phyloP scores from a whole-genome alignment of 83 land plant species.

The Picea mariana region DNA sequence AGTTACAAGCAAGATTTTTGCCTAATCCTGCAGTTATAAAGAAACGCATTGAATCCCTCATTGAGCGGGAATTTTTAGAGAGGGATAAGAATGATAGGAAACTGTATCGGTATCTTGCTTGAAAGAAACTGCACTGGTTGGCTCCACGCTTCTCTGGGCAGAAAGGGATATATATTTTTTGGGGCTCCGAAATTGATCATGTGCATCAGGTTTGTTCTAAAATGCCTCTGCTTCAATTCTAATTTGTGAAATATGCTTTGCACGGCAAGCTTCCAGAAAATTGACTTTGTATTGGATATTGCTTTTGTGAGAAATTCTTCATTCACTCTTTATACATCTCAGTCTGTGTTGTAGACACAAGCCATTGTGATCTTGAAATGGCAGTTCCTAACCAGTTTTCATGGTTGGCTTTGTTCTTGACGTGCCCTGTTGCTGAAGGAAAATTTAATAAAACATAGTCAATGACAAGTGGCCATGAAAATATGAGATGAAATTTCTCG shows the following conservation, averaged over 20 bases:
- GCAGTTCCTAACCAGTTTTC: not conserved
- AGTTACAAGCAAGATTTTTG: slow-evolving; percentile 89
- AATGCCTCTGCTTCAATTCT: not conserved
- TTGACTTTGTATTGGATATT: not conserved
- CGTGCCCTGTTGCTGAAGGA: not conserved
- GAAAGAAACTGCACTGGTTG: slow-evolving; percentile 20
- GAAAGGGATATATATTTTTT: not conserved
- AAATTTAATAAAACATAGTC: not conserved
- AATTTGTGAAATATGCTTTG: slow-evolving; percentile 9
- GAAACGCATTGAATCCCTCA: slow-evolving; percentile 93
- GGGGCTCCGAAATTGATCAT: not conserved
- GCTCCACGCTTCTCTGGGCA: not conserved
- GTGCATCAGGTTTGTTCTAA: not conserved
- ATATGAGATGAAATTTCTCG: not conserved
- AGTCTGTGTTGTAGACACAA: not conserved
- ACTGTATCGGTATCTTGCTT: slow-evolving; percentile 94
- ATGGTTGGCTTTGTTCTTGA: not conserved
- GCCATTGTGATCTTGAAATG: not conserved
- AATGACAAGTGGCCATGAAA: not conserved
- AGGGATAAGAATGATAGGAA: slow-evolving; percentile 86
- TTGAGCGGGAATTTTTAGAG: slow-evolving; percentile 95
- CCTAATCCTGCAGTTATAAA: slow-evolving; percentile 94
- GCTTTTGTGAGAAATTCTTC: slow-evolving; percentile 7
- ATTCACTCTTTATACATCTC: slow-evolving; percentile 3
- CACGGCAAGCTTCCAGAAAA: not conserved